Evolutionary conservation across 768 basidiomycete species (phyloP).

Genomic region (Lactarius deliciosus): DNA sequence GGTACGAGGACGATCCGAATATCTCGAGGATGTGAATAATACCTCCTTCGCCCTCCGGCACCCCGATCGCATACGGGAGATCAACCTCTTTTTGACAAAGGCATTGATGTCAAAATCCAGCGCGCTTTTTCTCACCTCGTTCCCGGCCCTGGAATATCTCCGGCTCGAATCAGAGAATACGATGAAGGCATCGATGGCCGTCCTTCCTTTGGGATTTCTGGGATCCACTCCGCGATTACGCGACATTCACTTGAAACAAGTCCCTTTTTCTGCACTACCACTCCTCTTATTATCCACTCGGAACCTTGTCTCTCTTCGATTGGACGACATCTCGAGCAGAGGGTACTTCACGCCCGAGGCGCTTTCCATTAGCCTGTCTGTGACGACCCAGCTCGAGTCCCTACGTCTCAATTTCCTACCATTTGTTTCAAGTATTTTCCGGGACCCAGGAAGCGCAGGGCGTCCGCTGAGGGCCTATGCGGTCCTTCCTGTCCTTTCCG

Average conservation of each 20-base stretch:
- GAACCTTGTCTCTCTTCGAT: conserved; percentile 12
- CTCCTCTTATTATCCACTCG: conserved; percentile 10
- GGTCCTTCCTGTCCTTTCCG: conserved; percentile 4
- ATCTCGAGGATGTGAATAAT: conserved; percentile 4
- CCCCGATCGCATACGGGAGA: conserved; percentile 7
- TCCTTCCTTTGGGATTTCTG: conserved; percentile 9
- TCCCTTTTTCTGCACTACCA: conserved; percentile 13
- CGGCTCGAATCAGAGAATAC: not conserved
- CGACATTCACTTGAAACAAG: conserved; percentile 2
- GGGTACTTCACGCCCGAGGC: conserved; percentile 2
- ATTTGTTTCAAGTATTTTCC: not conserved
- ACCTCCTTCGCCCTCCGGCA: not conserved
- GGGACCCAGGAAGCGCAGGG: not conserved
- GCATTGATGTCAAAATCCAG: not conserved
- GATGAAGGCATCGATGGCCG: not conserved
- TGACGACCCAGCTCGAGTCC: conserved; percentile 2
- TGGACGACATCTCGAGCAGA: not conserved
- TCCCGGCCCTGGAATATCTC: conserved; percentile 10
- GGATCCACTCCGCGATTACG: conserved; percentile 12
- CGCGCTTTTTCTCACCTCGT: not conserved
- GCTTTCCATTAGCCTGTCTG: conserved; percentile 3
- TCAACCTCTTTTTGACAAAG: conserved; percentile 3
- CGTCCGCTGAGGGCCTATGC: not conserved
- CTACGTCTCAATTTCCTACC: conserved; percentile 1
- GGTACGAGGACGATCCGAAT: not conserved